Evolutionary conservation across 2,329 filamentous ascomycete species (phyloP), one percentile per base, ranked within the genome.

Genomic region (Fonsecaea pugnacius): DNA sequence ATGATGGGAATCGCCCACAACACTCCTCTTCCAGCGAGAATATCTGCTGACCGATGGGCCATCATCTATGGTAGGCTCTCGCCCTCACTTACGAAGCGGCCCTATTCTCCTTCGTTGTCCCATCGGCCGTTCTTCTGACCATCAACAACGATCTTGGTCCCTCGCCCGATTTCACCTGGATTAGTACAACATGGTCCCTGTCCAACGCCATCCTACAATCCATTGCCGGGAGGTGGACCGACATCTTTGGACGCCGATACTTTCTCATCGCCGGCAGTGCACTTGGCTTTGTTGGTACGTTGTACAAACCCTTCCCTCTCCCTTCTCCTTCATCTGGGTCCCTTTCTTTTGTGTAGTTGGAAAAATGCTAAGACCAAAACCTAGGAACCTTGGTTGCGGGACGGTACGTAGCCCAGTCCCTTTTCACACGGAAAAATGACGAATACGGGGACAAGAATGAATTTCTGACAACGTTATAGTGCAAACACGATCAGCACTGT

Each of bases 221-320:
- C 32, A 51, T 67, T 18, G 65, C 62, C 9, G 65, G 65, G 21
- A 21, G 58, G 21, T 59, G 53, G 32, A 62, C 62, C 18, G 65
- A 67, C 56, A 64, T 67, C 16, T 67, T 61, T 24, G 65, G 65
- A 9, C 65, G 62, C 4, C 36, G 58, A 6, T 58, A 64, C 32
- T 67, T 64, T 24, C 38, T 60, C 27, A n/a, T 67, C 2, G n/a
- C 33, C 8, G 64, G 61, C 12, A 58, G 50, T 16, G 14, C 21
- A n/a, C 16, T 58, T 33, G 56, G 56, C 10, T 58, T 58, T 38
- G 33, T 58, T 30, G 56, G 56, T 48, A 24, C n/a, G 18, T 21
- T 14, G 4, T 14, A 32, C 24, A 32, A 24, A 5, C 14, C 1
- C 21, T 18, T 21, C 10, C 35, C 3, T 21, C 12, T 21, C 10